Evolutionary conservation across 2,329 filamentous ascomycete species (phyloP), one percentile per base, ranked within the genome.

Genomic region (Knufia petricola): DNA sequence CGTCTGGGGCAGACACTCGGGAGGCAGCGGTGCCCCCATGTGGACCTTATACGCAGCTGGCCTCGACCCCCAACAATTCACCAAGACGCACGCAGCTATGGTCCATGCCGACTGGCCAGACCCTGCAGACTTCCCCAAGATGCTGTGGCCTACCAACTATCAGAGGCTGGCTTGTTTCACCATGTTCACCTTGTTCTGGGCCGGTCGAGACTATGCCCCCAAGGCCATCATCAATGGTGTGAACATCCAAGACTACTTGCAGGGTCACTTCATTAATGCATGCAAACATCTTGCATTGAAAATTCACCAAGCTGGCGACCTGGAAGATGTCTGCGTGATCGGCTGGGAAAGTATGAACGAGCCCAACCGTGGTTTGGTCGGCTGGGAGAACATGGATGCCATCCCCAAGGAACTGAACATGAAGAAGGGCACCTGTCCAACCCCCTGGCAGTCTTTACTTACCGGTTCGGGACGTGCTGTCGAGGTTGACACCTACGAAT

Each of bases 61-160:
- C 7, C 72, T 98, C 40, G 87, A 98, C 62, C 92, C 92, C 0
- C 76, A 83, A 64, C 82, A 78, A 56, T 95, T 98, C 61, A 80
- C 82, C 46, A 81, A 79, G 17, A 98, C 89, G 12, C 85, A 95
- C 66, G 90, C 90, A 3, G 87, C 92, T 31, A 77, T 96, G 51
- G 90, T 98, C 4, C 92, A 98, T 46, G 98, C 96, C 61, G 94
- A 86, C 1, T 95, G 87, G 62, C 81, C 86, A 8, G 78, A 94
- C 17, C 87, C 89, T 7, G 82, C 82, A 21, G 76, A 82, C 1
- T 98, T 90, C 57, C 92, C 92, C 20, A 96, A 95, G 70, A 98
- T 98, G 94, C 90, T 96, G 50, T 98, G 92, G 92, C 88, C 90
- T 13, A 96, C 94, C 45, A 98, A 98, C 64, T 98, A 98, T 66